Percentiles rank a stretch among this genome's conserved stretches.
These are phyloP conservation scores for Venturia carpophila DNA, from an alignment of 2,329 filamentous ascomycete genomes.

Conservation along the genomic window DNA sequence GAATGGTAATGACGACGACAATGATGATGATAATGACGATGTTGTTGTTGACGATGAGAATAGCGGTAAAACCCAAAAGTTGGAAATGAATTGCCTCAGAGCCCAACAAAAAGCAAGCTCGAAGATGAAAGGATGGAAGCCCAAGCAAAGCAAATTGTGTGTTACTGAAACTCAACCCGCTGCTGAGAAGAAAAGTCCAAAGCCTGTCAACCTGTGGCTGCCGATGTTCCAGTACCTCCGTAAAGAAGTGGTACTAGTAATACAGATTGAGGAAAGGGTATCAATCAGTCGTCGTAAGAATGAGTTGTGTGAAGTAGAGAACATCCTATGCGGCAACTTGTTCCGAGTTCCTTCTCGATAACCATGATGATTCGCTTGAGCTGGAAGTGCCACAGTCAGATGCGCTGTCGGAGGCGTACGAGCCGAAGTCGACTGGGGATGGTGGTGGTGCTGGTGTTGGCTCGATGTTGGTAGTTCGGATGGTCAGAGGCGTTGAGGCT, in stretches of 20 bases:
- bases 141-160: background rate
- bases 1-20: background rate
- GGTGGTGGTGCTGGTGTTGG: conserved; percentile 30
- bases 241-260: background rate
- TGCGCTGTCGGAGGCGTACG: conserved; percentile 12
- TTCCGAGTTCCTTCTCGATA: background rate
- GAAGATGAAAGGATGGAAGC: background rate
- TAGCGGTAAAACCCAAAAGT: background rate
- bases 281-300: conserved; percentile 9
- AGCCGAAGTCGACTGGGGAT: conserved; percentile 35
- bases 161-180: background rate
- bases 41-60: too few relatives aligned
- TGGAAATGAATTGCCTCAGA: conserved; percentile 7
- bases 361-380: background rate
- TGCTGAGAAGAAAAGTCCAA: background rate
- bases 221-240: background rate
- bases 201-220: background rate
- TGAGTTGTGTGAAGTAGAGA: background rate
- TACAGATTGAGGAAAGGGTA: background rate
- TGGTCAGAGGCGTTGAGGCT: conserved; percentile 26
- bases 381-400: conserved; percentile 12
- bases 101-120: background rate
- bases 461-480: conserved; percentile 20
- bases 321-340: background rate
- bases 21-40: too few relatives aligned